Conservation (phyloP, 2,329 filamentous ascomycete species). For the Keithomyces neogunnii region DNA sequence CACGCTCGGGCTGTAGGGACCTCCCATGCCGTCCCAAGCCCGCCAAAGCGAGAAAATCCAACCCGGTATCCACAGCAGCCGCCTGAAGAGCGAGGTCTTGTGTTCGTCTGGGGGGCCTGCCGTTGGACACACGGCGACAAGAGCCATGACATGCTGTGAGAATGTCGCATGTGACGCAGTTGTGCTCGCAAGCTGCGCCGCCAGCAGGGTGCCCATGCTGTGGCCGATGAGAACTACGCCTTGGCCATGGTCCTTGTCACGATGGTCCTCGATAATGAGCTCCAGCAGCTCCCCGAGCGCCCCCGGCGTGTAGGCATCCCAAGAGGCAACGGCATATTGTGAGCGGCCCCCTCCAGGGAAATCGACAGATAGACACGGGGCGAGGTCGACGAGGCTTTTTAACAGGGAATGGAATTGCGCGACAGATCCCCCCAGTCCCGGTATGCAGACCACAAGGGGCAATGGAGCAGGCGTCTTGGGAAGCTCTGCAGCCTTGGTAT, state of each 20-base stretch:
- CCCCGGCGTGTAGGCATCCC: conserved; percentile 72
- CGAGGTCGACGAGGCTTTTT: conserved; percentile 71
- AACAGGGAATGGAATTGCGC: conserved; percentile 81
- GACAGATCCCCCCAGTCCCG: conserved; percentile 86
- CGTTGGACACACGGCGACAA: conserved; percentile 76
- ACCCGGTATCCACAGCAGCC: conserved; percentile 59
- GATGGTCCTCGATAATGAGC: conserved; percentile 63
- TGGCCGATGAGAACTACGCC: conserved; percentile 76
- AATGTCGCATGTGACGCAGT: conserved; percentile 38
- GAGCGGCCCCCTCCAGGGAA: conserved; percentile 85
- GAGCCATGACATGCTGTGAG: conserved; percentile 59
- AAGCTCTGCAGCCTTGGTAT: conserved; percentile 75
- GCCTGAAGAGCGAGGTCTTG: conserved; percentile 34
- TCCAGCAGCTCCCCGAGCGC: conserved; percentile 69
- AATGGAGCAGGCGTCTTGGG: conserved; percentile 51
- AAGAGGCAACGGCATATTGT: conserved; percentile 58
- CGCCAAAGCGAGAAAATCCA: conserved; percentile 70
- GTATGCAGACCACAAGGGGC: conserved; percentile 82
- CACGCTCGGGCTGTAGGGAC: conserved; percentile 70
- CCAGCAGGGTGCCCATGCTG: conserved; percentile 79
- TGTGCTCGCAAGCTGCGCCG: conserved; percentile 56
- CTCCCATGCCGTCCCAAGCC: conserved; percentile 70
- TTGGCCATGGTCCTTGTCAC: conserved; percentile 56
- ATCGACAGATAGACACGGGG: conserved; percentile 76
- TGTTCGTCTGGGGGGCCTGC: conserved; percentile 52